Evolutionary conservation across 495 filamentous ascomycete species (phyloP).

Genomic region (Sporormia fimetaria): DNA sequence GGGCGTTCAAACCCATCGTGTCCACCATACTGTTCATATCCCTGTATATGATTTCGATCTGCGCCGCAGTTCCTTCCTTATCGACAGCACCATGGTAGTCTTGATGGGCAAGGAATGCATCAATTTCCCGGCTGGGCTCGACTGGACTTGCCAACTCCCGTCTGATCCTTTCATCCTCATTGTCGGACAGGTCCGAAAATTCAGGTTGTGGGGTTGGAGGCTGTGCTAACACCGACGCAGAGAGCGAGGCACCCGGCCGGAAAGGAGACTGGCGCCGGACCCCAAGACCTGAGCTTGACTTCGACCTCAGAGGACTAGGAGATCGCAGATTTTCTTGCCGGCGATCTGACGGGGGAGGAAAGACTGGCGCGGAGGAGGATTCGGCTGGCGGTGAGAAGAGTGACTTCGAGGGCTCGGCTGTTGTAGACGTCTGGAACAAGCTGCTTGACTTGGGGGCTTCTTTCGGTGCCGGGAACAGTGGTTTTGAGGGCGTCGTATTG

Average conservation of each 20-base stretch:
- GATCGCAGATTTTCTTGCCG: constrained; percentile 55
- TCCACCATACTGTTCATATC: constrained; percentile 97
- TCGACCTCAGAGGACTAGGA: constrained; percentile 61
- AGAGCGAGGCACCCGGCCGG: constrained; percentile 11
- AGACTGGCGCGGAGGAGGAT: too few species aligned
- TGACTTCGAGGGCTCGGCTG: too few species aligned
- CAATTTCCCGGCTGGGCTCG: constrained; percentile 42
- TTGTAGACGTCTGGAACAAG: too few species aligned
- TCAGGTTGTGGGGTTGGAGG: constrained; percentile 22
- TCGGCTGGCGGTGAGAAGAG: too few species aligned
- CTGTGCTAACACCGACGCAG: constrained; percentile 26
- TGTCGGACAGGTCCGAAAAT: constrained; percentile 40
- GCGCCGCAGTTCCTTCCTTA: constrained; percentile 53
- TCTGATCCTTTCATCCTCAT: constrained; percentile 52
- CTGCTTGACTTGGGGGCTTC: too few species aligned
- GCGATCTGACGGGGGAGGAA: constrained; percentile 42
- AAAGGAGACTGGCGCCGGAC: constrained; percentile 2
- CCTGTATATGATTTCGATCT: constrained; percentile 76
- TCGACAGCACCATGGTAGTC: constrained; percentile 51
- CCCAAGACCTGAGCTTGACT: constrained; percentile 36
- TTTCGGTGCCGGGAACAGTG: too few species aligned
- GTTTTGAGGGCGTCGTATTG: too few species aligned
- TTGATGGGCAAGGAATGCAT: constrained; percentile 56
- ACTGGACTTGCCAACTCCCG: constrained; percentile 44
- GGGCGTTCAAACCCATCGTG: constrained; percentile 75